Percentiles rank a stretch among this genome's conserved stretches.
Evolutionary conservation across 2,329 filamentous ascomycete species (phyloP).

Genomic region (Trichoderma sp.): DNA sequence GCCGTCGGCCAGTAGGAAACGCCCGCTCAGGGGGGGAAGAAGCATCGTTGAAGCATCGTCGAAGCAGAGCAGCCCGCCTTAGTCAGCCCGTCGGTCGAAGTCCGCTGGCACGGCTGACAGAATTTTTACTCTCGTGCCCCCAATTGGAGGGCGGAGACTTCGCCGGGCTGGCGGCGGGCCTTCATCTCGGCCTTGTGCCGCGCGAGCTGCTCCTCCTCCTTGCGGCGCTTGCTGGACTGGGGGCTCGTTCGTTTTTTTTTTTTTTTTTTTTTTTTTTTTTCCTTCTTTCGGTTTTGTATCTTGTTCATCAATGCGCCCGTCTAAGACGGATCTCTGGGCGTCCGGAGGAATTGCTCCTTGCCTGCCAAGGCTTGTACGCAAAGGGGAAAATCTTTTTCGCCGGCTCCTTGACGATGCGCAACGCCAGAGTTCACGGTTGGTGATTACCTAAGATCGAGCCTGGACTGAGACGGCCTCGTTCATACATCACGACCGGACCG

Average conservation of each 20-base stretch:
- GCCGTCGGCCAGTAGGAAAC: too few relatives aligned
- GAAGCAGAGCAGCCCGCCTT: too few relatives aligned
- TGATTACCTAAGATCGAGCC: conserved; percentile 8
- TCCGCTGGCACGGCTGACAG: too few relatives aligned
- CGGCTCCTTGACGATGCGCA: background rate
- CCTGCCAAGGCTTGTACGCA: conserved; percentile 1
- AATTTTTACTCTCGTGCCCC: background rate
- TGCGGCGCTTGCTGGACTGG: conserved; percentile 66
- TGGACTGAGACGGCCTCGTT: background rate
- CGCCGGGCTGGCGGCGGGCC: conserved; percentile 48
- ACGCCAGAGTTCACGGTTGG: background rate
- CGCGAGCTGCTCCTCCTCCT: conserved; percentile 77
- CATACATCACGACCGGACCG: background rate
- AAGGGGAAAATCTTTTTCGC: conserved; percentile 24
- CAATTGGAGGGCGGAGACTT: conserved; percentile 3
- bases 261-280: too few relatives aligned
- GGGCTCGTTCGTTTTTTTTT: background rate
- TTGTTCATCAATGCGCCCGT: conserved; percentile 2
- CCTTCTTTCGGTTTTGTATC: background rate
- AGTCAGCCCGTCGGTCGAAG: too few relatives aligned
- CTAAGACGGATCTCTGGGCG: background rate
- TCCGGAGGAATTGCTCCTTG: conserved; percentile 25
- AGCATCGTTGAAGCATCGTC: too few relatives aligned
- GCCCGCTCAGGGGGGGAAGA: too few relatives aligned
- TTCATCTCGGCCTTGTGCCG: conserved; percentile 77